Evolutionary conservation across 805 yeast species (phyloP), one percentile per base, ranked within the genome.

Genomic region (Spathaspora passalidarum): DNA sequence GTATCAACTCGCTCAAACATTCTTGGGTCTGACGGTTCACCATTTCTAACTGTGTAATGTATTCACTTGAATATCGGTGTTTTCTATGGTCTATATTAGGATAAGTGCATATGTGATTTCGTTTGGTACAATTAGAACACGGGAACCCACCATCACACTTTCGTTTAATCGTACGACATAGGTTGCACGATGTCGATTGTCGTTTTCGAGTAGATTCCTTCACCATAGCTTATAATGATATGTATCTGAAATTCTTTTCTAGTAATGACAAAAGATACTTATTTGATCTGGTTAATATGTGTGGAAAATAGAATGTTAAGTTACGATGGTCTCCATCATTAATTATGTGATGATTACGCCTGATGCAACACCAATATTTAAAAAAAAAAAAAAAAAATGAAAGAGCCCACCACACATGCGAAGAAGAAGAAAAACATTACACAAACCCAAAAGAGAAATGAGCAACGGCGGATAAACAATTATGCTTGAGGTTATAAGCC

Each of bases 71-170:
- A 45, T 40, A 46, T 25, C 52, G 32, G 26, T 40, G 41, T 11
- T 46, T 42, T 11, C 49, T 11, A 26, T 40, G 26, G 35, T 46
- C 49, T 18, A 38, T 17, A 8, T 43, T 37, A 13, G 45, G 43
- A 25, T 44, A 26, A n/a, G 36, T 32, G 22, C 49, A 46, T 23
- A 37, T 34, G 8, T 38, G 36, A n/a, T 16, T 14, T 23, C 43
- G 35, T 18, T 42, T 46, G 21, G 23, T 29, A 43, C 49, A 46
- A 13, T 44, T 44, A 2, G 36, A 20, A 42, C 49, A 46, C 1
- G 49, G 49, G 11, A 18, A 22, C 11, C 43, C 46, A 13, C 49
- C 49, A 35, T 46, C 49, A 32, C 49, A 46, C 20, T 38, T 37
- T 21, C 45, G 26, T 38, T 43, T 43, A 9, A 43, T 43, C 2